Evolutionary conservation across 208 protist genomes (phyloP).

Genomic region (Phytomonas serpens): DNA sequence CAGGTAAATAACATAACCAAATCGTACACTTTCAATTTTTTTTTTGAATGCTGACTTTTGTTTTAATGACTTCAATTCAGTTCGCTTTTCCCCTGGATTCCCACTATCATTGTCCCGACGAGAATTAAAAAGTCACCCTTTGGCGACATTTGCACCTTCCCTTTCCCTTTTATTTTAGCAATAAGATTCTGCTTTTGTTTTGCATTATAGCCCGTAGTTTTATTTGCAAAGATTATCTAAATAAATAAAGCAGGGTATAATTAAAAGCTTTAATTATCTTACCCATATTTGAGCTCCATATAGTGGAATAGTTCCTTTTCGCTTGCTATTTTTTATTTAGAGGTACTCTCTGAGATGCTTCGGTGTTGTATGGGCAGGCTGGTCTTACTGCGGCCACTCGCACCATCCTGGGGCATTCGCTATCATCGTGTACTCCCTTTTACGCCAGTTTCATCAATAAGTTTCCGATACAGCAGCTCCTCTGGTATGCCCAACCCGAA

Average conservation of each 20-base stretch:
- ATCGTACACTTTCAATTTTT: too few relatives aligned
- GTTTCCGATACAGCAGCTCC: neutral
- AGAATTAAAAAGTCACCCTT: neutral
- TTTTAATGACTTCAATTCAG: too few relatives aligned
- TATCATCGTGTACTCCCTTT: neutral
- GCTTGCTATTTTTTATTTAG: neutral
- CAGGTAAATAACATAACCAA: neutral
- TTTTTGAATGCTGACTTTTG: too few relatives aligned
- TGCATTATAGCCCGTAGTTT: slow-evolving; percentile 15
- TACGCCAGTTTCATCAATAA: neutral
- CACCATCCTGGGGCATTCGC: neutral
- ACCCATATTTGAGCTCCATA: neutral
- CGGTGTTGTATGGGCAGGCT: neutral
- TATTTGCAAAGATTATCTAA: slow-evolving; percentile 2
- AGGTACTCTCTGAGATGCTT: neutral
- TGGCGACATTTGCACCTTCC: neutral
- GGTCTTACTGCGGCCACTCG: neutral
- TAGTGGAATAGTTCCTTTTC: neutral
- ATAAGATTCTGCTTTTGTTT: neutral
- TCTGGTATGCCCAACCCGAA: neutral
- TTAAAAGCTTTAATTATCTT: neutral
- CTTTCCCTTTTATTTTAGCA: neutral
- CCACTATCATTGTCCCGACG: neutral
- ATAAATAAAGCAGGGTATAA: neutral
- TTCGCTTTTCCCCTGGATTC: too few relatives aligned